A percentile compares a stretch with the other conserved stretches of the same genome.
Conservation (phyloP, 345 rosid species). For the Syzygium grande region DNA sequence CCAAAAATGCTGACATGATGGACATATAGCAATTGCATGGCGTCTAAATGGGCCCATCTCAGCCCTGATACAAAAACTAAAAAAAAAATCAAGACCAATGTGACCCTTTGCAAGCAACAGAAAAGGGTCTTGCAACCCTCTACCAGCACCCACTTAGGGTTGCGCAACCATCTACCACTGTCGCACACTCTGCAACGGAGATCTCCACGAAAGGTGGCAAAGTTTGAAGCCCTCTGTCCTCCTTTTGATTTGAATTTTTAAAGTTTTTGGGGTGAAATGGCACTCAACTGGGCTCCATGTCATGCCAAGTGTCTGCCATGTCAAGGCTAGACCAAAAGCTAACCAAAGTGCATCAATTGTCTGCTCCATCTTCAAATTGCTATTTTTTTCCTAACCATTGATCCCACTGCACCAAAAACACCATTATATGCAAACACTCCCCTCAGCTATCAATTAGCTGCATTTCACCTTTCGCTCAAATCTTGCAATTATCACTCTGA, state of each 20-base stretch:
- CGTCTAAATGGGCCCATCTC: not conserved
- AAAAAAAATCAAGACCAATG: not conserved
- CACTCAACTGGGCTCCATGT: not conserved
- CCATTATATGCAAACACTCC: not conserved
- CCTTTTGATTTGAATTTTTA: not conserved
- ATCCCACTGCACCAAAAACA: not conserved
- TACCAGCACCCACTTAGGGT: not conserved
- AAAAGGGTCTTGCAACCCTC: not conserved
- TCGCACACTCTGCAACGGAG: not conserved
- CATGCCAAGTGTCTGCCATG: not conserved
- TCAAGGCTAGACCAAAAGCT: not conserved
- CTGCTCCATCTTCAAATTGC: not conserved
- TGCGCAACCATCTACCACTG: not conserved
- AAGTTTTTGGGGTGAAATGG: not conserved
- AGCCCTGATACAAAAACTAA: not conserved
- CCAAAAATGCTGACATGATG: not conserved
- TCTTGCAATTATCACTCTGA: not conserved
- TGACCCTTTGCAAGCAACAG: not conserved
- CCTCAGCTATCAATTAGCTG: not conserved
- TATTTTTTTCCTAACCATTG: not conserved
- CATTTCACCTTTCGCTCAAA: not conserved
- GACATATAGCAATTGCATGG: not conserved
- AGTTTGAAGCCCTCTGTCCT: not conserved
- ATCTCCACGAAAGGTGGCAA: not conserved
- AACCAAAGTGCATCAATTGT: not conserved